Percentiles rank a stretch among this genome's conserved stretches.
These are phyloP conservation scores for Calonectria hawksworthii DNA, from an alignment of 2,329 filamentous ascomycete species.

Conservation along the genomic window DNA sequence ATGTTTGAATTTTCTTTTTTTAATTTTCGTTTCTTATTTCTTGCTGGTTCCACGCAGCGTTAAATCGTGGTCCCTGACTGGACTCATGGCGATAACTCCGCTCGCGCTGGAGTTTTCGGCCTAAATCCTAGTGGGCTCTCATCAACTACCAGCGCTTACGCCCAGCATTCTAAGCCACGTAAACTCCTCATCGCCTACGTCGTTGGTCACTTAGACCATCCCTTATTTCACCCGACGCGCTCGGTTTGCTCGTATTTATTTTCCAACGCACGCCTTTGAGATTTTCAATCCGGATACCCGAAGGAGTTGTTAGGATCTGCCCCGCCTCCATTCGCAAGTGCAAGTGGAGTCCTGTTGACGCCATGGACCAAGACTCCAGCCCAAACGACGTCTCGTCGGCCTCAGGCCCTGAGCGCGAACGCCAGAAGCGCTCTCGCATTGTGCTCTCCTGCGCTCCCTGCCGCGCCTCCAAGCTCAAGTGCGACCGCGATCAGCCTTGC, in stretches of 20 bases:
- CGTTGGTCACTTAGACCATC: background rate
- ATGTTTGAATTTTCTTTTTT: background rate
- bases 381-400: slow-evolving; percentile 40
- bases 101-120: background rate
- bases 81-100: background rate
- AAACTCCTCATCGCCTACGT: slow-evolving; percentile 3
- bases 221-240: no score
- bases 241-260: background rate
- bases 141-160: background rate
- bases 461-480: slow-evolving; percentile 69
- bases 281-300: background rate
- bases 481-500: slow-evolving; percentile 67
- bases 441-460: slow-evolving; percentile 68
- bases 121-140: slow-evolving; percentile 1
- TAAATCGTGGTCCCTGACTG: background rate
- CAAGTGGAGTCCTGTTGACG: background rate
- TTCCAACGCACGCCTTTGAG: background rate
- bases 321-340: background rate
- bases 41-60: background rate
- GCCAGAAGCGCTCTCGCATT: slow-evolving; percentile 62
- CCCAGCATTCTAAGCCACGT: slow-evolving; percentile 12
- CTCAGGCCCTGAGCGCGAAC: slow-evolving; percentile 25
- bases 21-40: background rate
- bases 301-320: background rate
- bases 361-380: slow-evolving; percentile 39